Base-by-base conservation (phyloP, 805 yeast genomes). In the Wickerhamia fluorescens region DNA sequence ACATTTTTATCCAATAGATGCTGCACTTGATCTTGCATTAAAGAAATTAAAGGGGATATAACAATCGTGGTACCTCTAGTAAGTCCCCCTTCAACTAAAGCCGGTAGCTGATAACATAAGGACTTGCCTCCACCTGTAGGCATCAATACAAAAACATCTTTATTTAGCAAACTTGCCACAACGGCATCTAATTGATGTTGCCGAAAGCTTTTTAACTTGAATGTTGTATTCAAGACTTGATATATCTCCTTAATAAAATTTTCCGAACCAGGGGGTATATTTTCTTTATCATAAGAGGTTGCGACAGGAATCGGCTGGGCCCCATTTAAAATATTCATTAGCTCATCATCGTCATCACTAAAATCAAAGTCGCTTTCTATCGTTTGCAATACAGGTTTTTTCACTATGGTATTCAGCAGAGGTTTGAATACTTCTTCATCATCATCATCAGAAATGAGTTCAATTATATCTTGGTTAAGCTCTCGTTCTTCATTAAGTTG, bases 111-210 rank as follows among this genome's bases (percentile, higher is more conserved):
- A 54, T 88, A 92, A 51, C 98, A 92, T 17, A 92, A 58, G 0
- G 97, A 88, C 50, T 92, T 92, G 28, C 98, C 98, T 28, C 98
- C 98, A 21, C 98, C 98, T 1, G 98, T 92, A 0, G 98, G 98
- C 95, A 92, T 89, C 43, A 92, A 63, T 2, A 92, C 96, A 58
- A 92, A 86, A 0, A 84, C 95, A 52, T 92, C 98, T 24, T 71
- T 68, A 1, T 96, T 95, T 4, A 70, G 51, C 17, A 78, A 47
- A 17, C 84, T 78, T 2, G 94, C 78, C 44, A 79, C 75, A 5
- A 92, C 73, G 0, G 96, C 97, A 31, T 85, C 92, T 20, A 80
- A 56, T 49, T 92, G 98, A 51, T 89, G 83, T 4, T 76, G 71
- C 33, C 98, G 67, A 53, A 92, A 92, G 2, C 68, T 64, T 4